Evolutionary conservation across 2,329 filamentous ascomycete genomes (phyloP).

Genomic region (Pseudogymnoascus sp.): DNA sequence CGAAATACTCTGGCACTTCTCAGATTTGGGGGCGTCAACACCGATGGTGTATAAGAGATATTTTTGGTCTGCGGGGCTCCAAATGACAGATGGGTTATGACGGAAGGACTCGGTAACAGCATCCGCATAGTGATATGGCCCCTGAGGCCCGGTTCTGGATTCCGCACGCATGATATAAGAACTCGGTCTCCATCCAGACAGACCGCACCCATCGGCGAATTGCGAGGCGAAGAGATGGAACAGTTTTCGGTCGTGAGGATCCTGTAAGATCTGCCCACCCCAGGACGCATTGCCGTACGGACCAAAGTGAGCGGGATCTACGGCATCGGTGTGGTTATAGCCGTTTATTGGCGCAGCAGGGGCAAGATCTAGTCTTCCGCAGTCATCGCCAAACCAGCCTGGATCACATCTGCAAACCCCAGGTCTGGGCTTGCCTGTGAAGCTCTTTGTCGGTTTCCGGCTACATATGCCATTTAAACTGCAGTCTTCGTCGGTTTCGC

Average conservation of each 20-base stretch:
- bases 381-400: slow-evolving; percentile 38
- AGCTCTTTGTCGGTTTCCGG: not conserved
- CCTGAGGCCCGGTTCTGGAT: slow-evolving; percentile 34
- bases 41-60: slow-evolving; percentile 41
- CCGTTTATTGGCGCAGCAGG: slow-evolving; percentile 34
- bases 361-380: slow-evolving; percentile 36
- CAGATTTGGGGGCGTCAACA: slow-evolving; percentile 27
- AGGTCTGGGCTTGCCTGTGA: not conserved
- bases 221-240: slow-evolving; percentile 40
- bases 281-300: slow-evolving; percentile 36
- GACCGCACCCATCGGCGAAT: slow-evolving; percentile 38
- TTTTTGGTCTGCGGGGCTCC: slow-evolving; percentile 34
- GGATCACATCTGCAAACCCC: slow-evolving; percentile 28
- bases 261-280: slow-evolving; percentile 39
- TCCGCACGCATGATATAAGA: slow-evolving; percentile 39
- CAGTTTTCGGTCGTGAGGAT: slow-evolving; percentile 29
- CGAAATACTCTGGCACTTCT: not conserved
- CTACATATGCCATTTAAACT: slow-evolving; percentile 33
- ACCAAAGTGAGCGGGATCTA: not conserved
- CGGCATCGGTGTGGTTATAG: slow-evolving; percentile 36
- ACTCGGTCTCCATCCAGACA: slow-evolving; percentile 40
- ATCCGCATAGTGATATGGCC: slow-evolving; percentile 36
- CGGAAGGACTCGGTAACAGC: slow-evolving; percentile 35
- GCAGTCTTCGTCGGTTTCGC: slow-evolving; percentile 29
- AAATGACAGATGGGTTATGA: slow-evolving; percentile 39